A percentile compares a stretch with the other conserved stretches of the same genome.
phyloP scores from a whole-genome alignment of 148 eudicot genomes.

The Nepenthes gracilis region DNA sequence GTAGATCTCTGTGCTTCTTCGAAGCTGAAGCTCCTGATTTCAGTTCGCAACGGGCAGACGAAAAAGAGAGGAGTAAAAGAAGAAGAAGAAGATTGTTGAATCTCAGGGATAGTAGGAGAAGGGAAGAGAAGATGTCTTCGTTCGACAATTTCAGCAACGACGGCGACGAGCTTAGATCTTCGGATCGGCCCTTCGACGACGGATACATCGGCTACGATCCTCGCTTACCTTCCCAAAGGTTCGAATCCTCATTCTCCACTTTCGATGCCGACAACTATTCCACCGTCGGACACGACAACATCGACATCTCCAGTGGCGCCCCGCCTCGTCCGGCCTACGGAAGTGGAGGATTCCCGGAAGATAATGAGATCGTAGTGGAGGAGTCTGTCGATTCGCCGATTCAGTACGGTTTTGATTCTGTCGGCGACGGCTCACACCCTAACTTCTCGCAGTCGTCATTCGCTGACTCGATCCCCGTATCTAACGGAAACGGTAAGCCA shows the following conservation, averaged over 20 bases:
- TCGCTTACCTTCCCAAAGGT: constrained; percentile 12
- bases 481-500: constrained; percentile 58
- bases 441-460: constrained; percentile 31
- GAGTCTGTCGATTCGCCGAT: constrained; percentile 20
- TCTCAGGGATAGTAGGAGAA: not conserved
- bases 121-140: constrained; percentile 23
- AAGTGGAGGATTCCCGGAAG: constrained; percentile 8
- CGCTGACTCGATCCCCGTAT: constrained; percentile 27
- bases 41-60: too few relatives aligned
- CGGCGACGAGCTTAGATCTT: constrained; percentile 26
- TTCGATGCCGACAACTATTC: constrained; percentile 15
- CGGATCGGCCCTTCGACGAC: constrained; percentile 30
- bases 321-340: too few relatives aligned
- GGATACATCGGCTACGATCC: constrained; percentile 24
- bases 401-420: constrained; percentile 32
- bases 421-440: constrained; percentile 19
- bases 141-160: constrained; percentile 55
- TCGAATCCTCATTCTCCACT: constrained; percentile 9
- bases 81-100: too few relatives aligned
- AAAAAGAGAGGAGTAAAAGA: too few relatives aligned
- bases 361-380: constrained; percentile 50
- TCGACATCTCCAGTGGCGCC: not conserved
- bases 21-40: too few relatives aligned
- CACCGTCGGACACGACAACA: constrained; percentile 13
- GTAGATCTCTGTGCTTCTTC: too few relatives aligned